phyloP scores from a whole-genome alignment of 352 stramenopile species.

The Globisporangium solare region DNA sequence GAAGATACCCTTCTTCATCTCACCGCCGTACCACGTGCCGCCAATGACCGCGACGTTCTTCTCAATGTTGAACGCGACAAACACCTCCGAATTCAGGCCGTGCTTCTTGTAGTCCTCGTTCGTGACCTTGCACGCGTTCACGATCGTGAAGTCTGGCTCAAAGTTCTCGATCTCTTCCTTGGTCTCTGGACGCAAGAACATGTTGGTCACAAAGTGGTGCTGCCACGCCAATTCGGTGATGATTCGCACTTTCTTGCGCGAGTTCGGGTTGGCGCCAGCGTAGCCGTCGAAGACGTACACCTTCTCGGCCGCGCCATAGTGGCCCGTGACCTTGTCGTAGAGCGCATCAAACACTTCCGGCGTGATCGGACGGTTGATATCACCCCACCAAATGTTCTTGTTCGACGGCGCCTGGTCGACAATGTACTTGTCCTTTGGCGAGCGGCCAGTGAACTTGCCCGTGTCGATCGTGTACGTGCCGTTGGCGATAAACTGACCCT shows the following conservation, averaged over 20 bases:
- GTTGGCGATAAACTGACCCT: slow-evolving; percentile 87
- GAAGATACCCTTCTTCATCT: slow-evolving; percentile 99
- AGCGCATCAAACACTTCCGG: slow-evolving; percentile 95
- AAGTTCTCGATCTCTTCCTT: slow-evolving; percentile 89
- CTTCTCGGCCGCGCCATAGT: slow-evolving; percentile 92
- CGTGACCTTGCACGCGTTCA: slow-evolving; percentile 96
- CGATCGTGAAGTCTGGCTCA: slow-evolving; percentile 96
- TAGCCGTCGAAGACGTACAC: slow-evolving; percentile 97
- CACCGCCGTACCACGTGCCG: slow-evolving; percentile 96
- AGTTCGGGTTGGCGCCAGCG: slow-evolving; percentile 89
- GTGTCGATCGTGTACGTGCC: slow-evolving; percentile 97
- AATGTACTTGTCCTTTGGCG: slow-evolving; percentile 98
- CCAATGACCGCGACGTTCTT: slow-evolving; percentile 94
- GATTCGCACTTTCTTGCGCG: slow-evolving; percentile 95
- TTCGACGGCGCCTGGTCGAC: slow-evolving; percentile 91
- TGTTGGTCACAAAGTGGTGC: slow-evolving; percentile 97
- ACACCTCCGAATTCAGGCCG: slow-evolving; percentile 94
- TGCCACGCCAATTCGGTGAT: slow-evolving; percentile 98
- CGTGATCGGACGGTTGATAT: slow-evolving; percentile 94
- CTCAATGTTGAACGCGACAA: slow-evolving; percentile 97
- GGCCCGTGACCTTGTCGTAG: slow-evolving; percentile 90
- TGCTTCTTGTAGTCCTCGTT: slow-evolving; percentile 94
- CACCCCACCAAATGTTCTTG: slow-evolving; percentile 96
- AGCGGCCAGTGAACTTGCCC: slow-evolving; percentile 98
- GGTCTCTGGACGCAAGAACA: slow-evolving; percentile 90